These are phyloP conservation scores for Tetraselmis striata DNA, from an alignment of 139 green algal genomes.

Conservation along the genomic window DNA sequence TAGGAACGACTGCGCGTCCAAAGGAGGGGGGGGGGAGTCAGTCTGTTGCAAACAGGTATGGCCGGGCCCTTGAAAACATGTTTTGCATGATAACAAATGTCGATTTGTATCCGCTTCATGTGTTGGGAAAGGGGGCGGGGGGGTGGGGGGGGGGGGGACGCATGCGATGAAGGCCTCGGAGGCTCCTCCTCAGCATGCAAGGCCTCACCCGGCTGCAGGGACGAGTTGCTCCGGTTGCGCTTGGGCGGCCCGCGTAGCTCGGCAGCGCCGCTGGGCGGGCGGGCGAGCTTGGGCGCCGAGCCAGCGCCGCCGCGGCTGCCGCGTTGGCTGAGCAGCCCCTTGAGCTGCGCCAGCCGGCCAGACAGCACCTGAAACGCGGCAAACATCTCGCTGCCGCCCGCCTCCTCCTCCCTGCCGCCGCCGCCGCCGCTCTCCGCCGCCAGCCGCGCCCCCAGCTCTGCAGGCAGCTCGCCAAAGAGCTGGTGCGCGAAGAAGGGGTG, in stretches of 20 bases:
- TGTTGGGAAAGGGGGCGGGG: not conserved
- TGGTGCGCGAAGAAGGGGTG: constrained; percentile 32
- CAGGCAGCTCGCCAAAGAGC: not conserved
- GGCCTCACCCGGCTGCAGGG: no score
- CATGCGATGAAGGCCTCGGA: no score
- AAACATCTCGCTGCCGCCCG: not conserved
- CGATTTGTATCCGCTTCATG: no score
- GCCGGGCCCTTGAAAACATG: no score
- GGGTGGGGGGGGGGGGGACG: no score
- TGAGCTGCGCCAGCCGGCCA: not conserved
- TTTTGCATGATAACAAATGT: no score
- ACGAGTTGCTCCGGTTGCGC: not conserved
- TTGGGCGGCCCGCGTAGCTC: no score
- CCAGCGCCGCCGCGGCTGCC: not conserved
- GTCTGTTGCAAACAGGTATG: no score
- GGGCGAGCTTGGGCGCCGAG: not conserved
- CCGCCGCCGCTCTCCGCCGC: not conserved
- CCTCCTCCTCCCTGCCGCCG: not conserved
- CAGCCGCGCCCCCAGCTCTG: not conserved
- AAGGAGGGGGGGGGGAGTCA: not conserved
- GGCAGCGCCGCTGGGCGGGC: not conserved
- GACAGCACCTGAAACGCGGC: not conserved
- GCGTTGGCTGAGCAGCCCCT: not conserved
- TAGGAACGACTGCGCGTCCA: no score
- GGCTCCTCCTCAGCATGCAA: no score